Base-by-base conservation (phyloP, 345 rosid species). In the Laguncularia racemosa region DNA sequence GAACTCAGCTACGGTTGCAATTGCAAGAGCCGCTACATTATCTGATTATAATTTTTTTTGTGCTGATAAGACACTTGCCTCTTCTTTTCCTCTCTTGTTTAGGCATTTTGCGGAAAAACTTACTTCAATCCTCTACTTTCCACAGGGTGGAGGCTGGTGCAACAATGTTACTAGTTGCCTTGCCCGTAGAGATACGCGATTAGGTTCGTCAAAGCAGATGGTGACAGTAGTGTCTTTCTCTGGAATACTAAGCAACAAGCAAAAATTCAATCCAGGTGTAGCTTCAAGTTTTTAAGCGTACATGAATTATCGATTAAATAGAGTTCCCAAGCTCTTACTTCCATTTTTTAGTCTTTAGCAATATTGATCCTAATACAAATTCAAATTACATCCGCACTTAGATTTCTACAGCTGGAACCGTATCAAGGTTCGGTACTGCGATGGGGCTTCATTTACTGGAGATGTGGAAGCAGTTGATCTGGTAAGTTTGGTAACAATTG, bases 141-240 rank as follows among this genome's bases (percentile, higher is more conserved):
- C 57, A 20, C 56, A 88, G 96, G 96, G 96, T 64, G 96, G 96
- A 66, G 97, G 92, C 59, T 89, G 97, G 95, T 86, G 97, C 72
- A 81, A 82, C 59, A 80, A 84, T 67, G 71, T 70, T 3, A 79
- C 81, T 21, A 73, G 67, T 46, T 89, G 97, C 59, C 67, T 80
- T 33, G 67, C 44, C 17, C 78, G 95, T 23, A 84, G 73, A 75
- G 78, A 63, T 40, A 89, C 86, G 12, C 80, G 63, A 56, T 68
- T 84, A 64, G 97, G 91, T 60, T 86, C 97, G 16, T 89, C 95
- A 0, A 82, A 71, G 67, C 56, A 71, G 44, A 89, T 86, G 97
- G 79, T 45, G 20, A 62, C 70, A 61, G 47, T 56, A 15, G 48
- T 86, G 57, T 70, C 84, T 47, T 89, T 89, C 80, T 86, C 97